Base-by-base conservation (phyloP, 2,329 filamentous ascomycete genomes). In the Penicillium rolfsii region DNA sequence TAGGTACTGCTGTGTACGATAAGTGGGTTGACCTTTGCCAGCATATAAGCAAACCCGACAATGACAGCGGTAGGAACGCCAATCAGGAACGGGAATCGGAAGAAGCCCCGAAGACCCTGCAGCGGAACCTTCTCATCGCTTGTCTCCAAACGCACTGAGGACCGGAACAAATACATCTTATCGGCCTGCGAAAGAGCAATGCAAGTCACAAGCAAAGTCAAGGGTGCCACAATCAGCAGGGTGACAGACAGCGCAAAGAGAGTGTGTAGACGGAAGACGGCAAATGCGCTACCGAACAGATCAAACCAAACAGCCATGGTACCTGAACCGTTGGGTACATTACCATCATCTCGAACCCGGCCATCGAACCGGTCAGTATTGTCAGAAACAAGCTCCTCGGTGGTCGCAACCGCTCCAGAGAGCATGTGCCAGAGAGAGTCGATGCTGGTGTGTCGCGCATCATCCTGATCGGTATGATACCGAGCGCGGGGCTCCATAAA, bases 401-500 rank as follows among this genome's bases (percentile, higher is more conserved):
- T 87, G 0, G 93, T 95, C 6, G 88, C 85, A 26, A 97, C 79
- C 5, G 93, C 87, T 14, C 89, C 89, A 40, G 91, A 96, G 40
- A 99, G 82, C 95, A 99, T 98, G 75, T 98, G 93, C 93, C 93
- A 98, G 22, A 98, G 77, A 3, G 86, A 87, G 54, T 84, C 80
- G 60, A 75, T 73, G 58, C 76, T 83, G 1, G 93, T 90, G 76
- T 97, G 92, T 41, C 86, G 86, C 2, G 88, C 83, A 72, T 96
- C 91, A 73, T 99, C 95, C 71, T 97, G 87, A 62, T 91, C 85
- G 0, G 94, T 98, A 73, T 99, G 95, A 71, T 99, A 99, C 59
- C 91, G 83, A 22, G 92, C 85, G 55, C 95, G 85, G 1, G 94
- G 94, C 66, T 88, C 87, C 80, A 91, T 94, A 77, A 98, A 99